Conservation (phyloP, 371 early-diverging fungal genomes). For the Mucor irregularis region DNA sequence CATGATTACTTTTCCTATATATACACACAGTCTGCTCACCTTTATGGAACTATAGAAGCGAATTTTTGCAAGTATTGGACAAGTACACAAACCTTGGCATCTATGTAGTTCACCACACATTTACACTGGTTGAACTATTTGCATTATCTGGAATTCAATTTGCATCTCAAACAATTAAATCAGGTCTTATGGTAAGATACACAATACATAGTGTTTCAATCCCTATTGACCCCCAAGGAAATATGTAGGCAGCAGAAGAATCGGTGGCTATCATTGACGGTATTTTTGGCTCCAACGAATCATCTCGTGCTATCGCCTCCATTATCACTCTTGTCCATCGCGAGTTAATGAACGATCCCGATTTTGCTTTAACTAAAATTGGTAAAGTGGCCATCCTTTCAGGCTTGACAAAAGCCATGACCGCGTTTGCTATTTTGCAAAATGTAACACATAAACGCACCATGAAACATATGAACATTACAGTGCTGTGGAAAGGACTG, state of each 20-base stretch:
- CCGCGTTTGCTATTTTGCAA: slow-evolving; percentile 85
- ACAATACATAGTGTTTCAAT: neutral
- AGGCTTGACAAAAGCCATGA: slow-evolving; percentile 77
- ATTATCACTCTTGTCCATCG: slow-evolving; percentile 75
- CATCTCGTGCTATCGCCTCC: slow-evolving; percentile 84
- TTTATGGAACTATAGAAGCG: slow-evolving; percentile 30
- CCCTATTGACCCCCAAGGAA: no score
- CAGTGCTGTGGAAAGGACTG: slow-evolving; percentile 55
- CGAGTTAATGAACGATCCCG: slow-evolving; percentile 75
- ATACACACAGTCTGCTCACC: neutral
- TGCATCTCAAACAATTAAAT: slow-evolving; percentile 68
- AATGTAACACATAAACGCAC: slow-evolving; percentile 70
- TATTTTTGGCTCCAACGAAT: slow-evolving; percentile 89
- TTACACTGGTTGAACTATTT: slow-evolving; percentile 80
- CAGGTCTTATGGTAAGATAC: slow-evolving; percentile 63
- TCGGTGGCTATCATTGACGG: slow-evolving; percentile 89
- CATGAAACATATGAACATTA: slow-evolving; percentile 48
- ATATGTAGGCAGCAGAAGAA: slow-evolving; percentile 83
- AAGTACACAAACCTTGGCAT: slow-evolving; percentile 70
- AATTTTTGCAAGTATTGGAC: slow-evolving; percentile 64
- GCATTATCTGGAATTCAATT: slow-evolving; percentile 79
- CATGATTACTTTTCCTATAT: neutral
- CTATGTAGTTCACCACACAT: slow-evolving; percentile 70
- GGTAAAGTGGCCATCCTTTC: slow-evolving; percentile 74
- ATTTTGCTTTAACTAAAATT: slow-evolving; percentile 59